Conservation (phyloP, 495 filamentous ascomycete genomes). For the Friedmanniomyces simplex region DNA sequence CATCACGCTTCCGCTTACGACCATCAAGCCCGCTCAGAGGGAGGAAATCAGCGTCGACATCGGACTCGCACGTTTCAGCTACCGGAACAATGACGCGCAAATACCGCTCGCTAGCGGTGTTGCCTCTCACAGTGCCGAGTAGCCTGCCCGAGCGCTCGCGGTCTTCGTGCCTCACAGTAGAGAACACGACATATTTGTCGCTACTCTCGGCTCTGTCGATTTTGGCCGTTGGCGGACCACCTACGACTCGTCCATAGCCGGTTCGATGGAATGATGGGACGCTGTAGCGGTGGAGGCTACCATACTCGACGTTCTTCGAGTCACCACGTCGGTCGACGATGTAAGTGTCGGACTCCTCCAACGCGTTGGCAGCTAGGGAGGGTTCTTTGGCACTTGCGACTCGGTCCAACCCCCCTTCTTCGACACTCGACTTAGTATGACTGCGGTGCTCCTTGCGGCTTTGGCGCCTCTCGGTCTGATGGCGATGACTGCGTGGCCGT, state of each 20-base stretch:
- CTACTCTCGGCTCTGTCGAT: slow-evolving; percentile 14
- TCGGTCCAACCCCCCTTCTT: background rate
- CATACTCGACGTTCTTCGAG: slow-evolving; percentile 48
- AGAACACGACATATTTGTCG: slow-evolving; percentile 1
- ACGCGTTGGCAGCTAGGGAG: background rate
- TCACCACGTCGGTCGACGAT: slow-evolving; percentile 44
- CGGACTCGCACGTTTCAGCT: background rate
- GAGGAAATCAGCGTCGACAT: slow-evolving; percentile 18
- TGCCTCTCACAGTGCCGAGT: background rate
- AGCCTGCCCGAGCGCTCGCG: background rate
- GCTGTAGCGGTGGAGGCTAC: slow-evolving; percentile 49
- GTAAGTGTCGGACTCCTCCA: slow-evolving; percentile 6
- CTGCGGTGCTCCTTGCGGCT: too few relatives aligned
- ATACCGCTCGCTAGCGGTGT: background rate
- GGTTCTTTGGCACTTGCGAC: background rate
- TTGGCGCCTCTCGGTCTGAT: too few relatives aligned
- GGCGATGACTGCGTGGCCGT: too few relatives aligned
- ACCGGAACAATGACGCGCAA: background rate
- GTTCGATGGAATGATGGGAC: slow-evolving; percentile 48
- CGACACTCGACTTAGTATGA: background rate
- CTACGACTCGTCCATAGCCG: slow-evolving; percentile 52
- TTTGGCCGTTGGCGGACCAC: slow-evolving; percentile 19
- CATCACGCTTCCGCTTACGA: slow-evolving; percentile 24
- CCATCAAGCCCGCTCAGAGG: background rate
- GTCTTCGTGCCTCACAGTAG: background rate